Evolutionary conservation across 1,284 basidiomycete genomes (phyloP).

Genomic region (Mycena citricolor): DNA sequence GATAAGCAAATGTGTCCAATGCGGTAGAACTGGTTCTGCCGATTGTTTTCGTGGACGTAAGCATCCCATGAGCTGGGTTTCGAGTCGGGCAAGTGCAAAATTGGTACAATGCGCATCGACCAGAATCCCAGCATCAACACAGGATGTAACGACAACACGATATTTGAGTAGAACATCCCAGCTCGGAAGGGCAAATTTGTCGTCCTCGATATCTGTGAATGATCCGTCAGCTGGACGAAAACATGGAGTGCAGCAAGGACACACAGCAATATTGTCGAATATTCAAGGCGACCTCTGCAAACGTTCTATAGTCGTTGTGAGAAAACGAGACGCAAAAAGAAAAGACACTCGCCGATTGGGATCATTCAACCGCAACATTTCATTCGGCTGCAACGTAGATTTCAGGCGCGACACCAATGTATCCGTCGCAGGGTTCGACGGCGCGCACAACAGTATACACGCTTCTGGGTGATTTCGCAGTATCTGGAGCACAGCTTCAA

Average conservation of each 20-base stretch:
- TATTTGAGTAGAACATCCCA: constrained; percentile 44
- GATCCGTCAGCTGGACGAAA: not conserved
- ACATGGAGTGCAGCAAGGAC: constrained; percentile 17
- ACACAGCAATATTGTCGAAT: constrained; percentile 43
- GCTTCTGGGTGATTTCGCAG: constrained; percentile 42
- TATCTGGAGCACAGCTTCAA: constrained; percentile 47
- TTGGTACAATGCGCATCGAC: constrained; percentile 44
- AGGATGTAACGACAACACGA: constrained; percentile 43
- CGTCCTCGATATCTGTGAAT: constrained; percentile 38
- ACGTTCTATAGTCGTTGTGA: no score
- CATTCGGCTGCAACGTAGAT: constrained; percentile 35
- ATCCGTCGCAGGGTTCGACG: constrained; percentile 48
- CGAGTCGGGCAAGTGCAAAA: constrained; percentile 35
- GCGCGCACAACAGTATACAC: constrained; percentile 45
- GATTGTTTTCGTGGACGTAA: constrained; percentile 36
- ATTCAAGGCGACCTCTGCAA: constrained; percentile 43
- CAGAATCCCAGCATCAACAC: constrained; percentile 43
- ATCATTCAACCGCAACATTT: constrained; percentile 47
- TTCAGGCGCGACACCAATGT: constrained; percentile 41
- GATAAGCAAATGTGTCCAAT: constrained; percentile 49
- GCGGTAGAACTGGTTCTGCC: constrained; percentile 35
- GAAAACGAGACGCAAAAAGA: no score
- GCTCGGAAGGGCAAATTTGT: constrained; percentile 42
- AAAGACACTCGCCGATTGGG: no score
- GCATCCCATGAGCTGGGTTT: constrained; percentile 34